A percentile compares a stretch with the other conserved stretches of the same genome.
Conservation (phyloP, 208 protist species). For the Phytomonas sp. region DNA sequence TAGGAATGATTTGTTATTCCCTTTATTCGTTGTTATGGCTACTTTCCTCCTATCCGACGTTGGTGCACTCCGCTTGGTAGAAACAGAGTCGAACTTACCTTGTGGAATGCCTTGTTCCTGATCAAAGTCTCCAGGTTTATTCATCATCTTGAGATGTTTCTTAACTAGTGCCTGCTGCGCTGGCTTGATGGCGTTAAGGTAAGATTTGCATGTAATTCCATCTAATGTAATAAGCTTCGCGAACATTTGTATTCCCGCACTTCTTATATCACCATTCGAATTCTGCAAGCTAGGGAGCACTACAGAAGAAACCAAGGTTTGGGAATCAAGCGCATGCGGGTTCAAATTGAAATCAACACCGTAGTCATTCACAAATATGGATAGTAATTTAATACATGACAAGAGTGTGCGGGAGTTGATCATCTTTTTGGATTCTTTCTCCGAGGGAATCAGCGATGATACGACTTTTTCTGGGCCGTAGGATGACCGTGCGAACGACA, state of each 20-base stretch:
- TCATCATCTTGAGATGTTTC: slow-evolving; percentile 32
- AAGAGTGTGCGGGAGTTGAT: slow-evolving; percentile 43
- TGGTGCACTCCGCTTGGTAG: neutral
- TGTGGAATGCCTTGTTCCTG: slow-evolving; percentile 2
- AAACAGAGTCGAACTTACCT: neutral
- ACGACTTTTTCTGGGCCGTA: slow-evolving; percentile 47
- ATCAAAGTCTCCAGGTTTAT: neutral
- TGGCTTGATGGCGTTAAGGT: slow-evolving; percentile 58
- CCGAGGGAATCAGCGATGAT: slow-evolving; percentile 41
- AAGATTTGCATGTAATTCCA: slow-evolving; percentile 14
- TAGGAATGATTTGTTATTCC: neutral
- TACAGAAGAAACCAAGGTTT: slow-evolving; percentile 36
- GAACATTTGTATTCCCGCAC: slow-evolving; percentile 59
- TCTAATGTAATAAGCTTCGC: slow-evolving; percentile 49
- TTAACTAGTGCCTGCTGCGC: slow-evolving; percentile 67
- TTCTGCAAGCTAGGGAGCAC: slow-evolving; percentile 65
- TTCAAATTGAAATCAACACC: slow-evolving; percentile 24
- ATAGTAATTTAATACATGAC: slow-evolving; percentile 60
- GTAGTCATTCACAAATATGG: slow-evolving; percentile 59
- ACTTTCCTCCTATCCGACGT: neutral
- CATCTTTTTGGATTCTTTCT: slow-evolving; percentile 54
- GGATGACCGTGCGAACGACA: slow-evolving; percentile 36
- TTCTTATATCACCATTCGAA: slow-evolving; percentile 71
- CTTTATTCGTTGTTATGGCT: neutral
- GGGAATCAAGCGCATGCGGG: slow-evolving; percentile 35